Evolutionary conservation across 768 basidiomycete species (phyloP), one percentile per base, ranked within the genome.

Genomic region (Hericium erinaceus): DNA sequence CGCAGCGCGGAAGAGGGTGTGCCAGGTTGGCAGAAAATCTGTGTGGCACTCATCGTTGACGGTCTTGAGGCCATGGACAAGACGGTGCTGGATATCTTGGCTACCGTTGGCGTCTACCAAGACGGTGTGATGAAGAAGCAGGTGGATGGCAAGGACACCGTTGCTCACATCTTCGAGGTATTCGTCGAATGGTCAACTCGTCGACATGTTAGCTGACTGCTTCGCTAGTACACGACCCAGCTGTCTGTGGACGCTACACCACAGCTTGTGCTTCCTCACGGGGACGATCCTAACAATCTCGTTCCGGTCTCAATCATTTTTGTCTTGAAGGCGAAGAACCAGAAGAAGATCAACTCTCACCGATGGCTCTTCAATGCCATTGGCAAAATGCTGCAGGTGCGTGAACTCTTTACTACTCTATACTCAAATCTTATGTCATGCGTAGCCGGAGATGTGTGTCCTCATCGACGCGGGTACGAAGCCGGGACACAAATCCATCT

Each of bases 341-440:
- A 90, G 69, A 95, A 94, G 78, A 95, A 95, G 76, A 94, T 93
- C 72, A 94, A 93, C 67, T 92, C 90, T 55, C 93, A 95, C 72
- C 84, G 93, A 44, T 95, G 94, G 94, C 76, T 95, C 26, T 95
- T 98, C 78, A 95, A 98, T 63, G 94, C 91, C 22, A 87, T 98
- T 54, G 92, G 92, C 3, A 82, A 76, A 65, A 85, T 87, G 64
- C 71, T 95, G 44, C 80, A 90, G 64, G 90, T 87, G 59, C 46
- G 75, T 37, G 4, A 68, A 39, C 59, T 41, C 65, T 56, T 57
- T 48, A 50, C 44, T 33, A 33, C 8, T n/a, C 12, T 11, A 22
- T 54, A 56, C 41, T 57, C 49, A 18, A 12, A 50, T 44, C 46
- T 10, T 39, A 33, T 13, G 52, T 60, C 33, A 46, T 61, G 64